Evolutionary conservation across 2,329 filamentous ascomycete species (phyloP), one percentile per base, ranked within the genome.

Genomic region (Simplicillium aogashimaense): DNA sequence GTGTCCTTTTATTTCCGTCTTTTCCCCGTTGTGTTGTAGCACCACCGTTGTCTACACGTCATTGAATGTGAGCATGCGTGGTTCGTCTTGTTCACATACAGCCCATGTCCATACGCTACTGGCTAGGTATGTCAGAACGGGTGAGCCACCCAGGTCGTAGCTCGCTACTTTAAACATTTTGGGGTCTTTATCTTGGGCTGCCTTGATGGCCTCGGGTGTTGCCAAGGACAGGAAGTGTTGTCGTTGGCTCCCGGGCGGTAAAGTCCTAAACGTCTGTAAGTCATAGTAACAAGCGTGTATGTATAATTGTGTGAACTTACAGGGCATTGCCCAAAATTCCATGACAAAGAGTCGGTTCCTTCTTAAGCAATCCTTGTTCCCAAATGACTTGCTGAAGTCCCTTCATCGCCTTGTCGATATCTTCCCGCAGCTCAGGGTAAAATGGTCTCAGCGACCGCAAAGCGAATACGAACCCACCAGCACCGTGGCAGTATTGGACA

Each of bases 401-500:
- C 7, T 50, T 54, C 13, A 81, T 66, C 2, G 72, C 70, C 17
- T 50, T 55, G 16, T 75, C 69, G 41, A 82, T 78, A 35, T 66
- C 66, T 0, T 65, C 61, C 17, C 67, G 56, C 7, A 82, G 59
- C 1, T 60, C 61, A 0, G 76, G 71, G 43, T 81, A 83, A 52
- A 72, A 65, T 7, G 67, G 63, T 37, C 65, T 63, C 38, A 84
- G 65, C 2, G 72, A 70, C 4, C 69, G 50, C 8, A 85, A 64
- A 6, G 76, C 78, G 28, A 72, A 59, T 8, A 82, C 59, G 16
- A 82, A 70, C 0, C 80, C 81, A 3, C 80, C 74, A 1, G 76
- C 76, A 3, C 81, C 81, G 50, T 83, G 80, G 50, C 78, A 84
- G 57, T 81, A 78, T 51, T 83, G 78, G 7, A 83, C 70, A 7